Evolutionary conservation across 805 yeast species (phyloP).

Genomic region (Starmerella davenportii): DNA sequence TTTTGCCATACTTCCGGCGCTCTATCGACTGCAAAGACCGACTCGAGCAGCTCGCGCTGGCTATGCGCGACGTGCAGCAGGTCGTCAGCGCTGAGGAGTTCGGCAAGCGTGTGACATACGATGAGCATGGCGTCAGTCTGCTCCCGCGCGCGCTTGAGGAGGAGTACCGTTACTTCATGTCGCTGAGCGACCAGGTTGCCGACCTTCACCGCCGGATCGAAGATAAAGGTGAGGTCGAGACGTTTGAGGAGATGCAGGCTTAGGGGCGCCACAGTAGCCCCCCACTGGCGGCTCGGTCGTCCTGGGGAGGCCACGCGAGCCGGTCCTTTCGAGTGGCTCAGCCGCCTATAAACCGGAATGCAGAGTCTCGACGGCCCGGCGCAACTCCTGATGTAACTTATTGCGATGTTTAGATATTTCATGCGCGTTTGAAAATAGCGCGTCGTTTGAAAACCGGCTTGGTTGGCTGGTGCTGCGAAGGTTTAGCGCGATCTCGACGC

Average conservation of each 20-base stretch:
- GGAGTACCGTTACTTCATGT: conserved; percentile 53
- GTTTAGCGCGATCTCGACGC: no score
- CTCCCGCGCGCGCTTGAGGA: conserved; percentile 26
- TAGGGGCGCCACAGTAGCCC: no score
- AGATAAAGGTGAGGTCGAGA: conserved; percentile 10
- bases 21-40: conserved; percentile 21
- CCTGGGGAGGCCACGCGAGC: no score
- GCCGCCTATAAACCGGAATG: no score
- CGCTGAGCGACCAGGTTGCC: conserved; percentile 53
- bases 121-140: conserved; percentile 10
- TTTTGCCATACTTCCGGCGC: conserved; percentile 19
- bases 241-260: conserved; percentile 8
- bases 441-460: no score
- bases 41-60: conserved; percentile 19
- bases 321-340: no score
- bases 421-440: no score
- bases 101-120: conserved; percentile 12
- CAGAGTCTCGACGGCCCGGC: no score
- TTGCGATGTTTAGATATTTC: no score
- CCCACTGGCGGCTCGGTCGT: no score
- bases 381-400: no score
- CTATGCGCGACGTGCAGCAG: conserved; percentile 21
- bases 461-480: no score
- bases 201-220: conserved; percentile 39
- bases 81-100: conserved; percentile 22